Evolutionary conservation across 176 grass and related monocot genomes (phyloP), one percentile per base, ranked within the genome.

Genomic region (Zea luxurians): DNA sequence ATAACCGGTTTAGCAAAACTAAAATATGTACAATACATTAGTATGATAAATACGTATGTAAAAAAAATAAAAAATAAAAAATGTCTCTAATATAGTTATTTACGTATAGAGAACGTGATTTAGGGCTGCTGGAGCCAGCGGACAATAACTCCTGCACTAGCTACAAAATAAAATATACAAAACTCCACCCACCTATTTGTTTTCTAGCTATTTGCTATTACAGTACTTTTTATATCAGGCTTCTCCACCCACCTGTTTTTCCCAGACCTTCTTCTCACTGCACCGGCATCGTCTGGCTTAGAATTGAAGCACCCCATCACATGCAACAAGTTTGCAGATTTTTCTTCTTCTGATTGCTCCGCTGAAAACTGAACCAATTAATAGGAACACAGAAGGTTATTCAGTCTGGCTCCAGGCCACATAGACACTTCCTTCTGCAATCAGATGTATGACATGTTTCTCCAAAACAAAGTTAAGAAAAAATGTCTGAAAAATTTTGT

Each of bases 281-380:
- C 73, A 17, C 82, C 38, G 0, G 85, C 71, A 52, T 97, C 77
- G 1, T 72, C 82, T 52, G 84, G 84, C 35, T 83, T 93, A 8
- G 91, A 97, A 67, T 55, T 76, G 45, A 93, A 70, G 79, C 94
- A 97, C 44, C 94, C 94, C 94, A 97, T 97, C 45, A 15, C 65
- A 61, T 55, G 17, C 80, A 71, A 13, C 80, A 71, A 84, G 13
- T 71, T 36, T 71, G 54, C 27, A 64, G 43, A 20, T 77, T 66
- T 73, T 2, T 21, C 27, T 27, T 27, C 27, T 27, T 27, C 27
- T 27, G 27, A 27, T 27, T 27, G 27, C 27, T 27, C 27, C 27
- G 27, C 27, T 27, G 27, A 27, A 27, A 27, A 27, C 27, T 27
- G 27, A 27, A 27, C 27, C 27, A 27, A 27, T 27, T 27, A 27